A percentile compares a stretch with the other conserved stretches of the same genome.
These are phyloP conservation scores for Coniochaeta ligniaria DNA, from an alignment of 2,329 filamentous ascomycete species.

Conservation along the genomic window DNA sequence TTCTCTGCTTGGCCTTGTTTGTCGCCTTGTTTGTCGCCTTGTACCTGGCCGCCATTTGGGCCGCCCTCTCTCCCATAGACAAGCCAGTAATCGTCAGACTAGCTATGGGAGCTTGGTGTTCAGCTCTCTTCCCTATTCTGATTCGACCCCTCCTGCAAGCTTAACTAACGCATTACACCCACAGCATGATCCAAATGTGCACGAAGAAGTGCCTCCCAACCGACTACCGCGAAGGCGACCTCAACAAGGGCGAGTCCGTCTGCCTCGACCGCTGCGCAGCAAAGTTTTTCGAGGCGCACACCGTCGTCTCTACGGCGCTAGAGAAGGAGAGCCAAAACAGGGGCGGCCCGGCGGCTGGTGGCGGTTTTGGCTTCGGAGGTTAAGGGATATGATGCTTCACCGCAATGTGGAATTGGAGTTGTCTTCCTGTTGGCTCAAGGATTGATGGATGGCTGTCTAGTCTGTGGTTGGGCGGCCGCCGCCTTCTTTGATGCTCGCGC, in stretches of 20 bases:
- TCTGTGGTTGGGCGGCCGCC: too few species aligned
- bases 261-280: conserved; percentile 95
- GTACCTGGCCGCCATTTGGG: too few species aligned
- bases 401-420: background rate
- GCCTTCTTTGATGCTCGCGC: background rate
- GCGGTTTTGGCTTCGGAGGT: conserved; percentile 26
- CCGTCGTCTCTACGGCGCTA: conserved; percentile 97
- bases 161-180: background rate
- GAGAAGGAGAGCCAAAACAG: conserved; percentile 73
- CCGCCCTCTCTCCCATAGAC: too few species aligned
- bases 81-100: too few species aligned
- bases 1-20: background rate
- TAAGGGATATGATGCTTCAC: background rate
- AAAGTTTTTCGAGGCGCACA: conserved; percentile 98
- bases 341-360: conserved; percentile 44
- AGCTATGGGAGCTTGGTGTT: too few species aligned
- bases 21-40: too few species aligned
- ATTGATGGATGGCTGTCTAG: too few species aligned
- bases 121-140: too few species aligned
- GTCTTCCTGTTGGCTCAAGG: background rate
- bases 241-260: conserved; percentile 98
- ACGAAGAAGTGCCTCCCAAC: conserved; percentile 87
- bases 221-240: conserved; percentile 90
- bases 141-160: background rate
- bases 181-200: conserved; percentile 80